Evolutionary conservation across 2,329 filamentous ascomycete species (phyloP), one percentile per base, ranked within the genome.

Genomic region (Chrysoporthe puriensis): DNA sequence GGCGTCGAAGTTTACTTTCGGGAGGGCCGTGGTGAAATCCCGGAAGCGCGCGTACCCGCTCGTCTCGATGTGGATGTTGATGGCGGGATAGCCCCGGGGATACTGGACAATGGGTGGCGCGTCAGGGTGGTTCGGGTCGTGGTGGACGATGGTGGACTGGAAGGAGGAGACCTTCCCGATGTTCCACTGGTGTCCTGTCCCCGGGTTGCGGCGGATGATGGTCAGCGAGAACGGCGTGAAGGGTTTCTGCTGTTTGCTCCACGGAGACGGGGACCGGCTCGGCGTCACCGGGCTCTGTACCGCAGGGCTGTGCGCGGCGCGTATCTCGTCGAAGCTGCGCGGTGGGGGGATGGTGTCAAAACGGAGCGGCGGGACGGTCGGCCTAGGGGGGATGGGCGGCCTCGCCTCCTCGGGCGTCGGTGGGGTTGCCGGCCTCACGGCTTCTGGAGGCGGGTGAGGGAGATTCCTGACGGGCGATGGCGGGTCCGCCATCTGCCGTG

Each of bases 141-240:
- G 62, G 69, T 64, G 58, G 3, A 76, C 73, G 34, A 77, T 73
- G 57, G 85, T 82, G 16, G 82, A 76, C 70, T 86, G 84, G 68
- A 83, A 83, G 0, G 85, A 87, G 1, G 83, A 84, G 61, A 93
- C 84, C 65, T 84, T 88, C 32, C 89, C 91, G 14, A 94, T 85
- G 74, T 94, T 94, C 90, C 91, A 93, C 76, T 94, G 91, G 65
- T 83, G 83, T 8, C 88, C 88, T 9, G 89, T 87, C 32, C 85
- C 82, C 1, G 90, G 90, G 75, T 94, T 90, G 71, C 91, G 86
- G n/a, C 91, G 88, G 73, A 94, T 93, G 16, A 94, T 77, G 0
- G 88, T 90, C 16, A 89, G 78, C 2, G 82, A 84, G 70, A 87
- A 88, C 0, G 85, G 82, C 0, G 78, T 76, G 59, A 79, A 76